Base-by-base conservation (phyloP, 768 basidiomycete genomes). In the Leccinum imitatum region DNA sequence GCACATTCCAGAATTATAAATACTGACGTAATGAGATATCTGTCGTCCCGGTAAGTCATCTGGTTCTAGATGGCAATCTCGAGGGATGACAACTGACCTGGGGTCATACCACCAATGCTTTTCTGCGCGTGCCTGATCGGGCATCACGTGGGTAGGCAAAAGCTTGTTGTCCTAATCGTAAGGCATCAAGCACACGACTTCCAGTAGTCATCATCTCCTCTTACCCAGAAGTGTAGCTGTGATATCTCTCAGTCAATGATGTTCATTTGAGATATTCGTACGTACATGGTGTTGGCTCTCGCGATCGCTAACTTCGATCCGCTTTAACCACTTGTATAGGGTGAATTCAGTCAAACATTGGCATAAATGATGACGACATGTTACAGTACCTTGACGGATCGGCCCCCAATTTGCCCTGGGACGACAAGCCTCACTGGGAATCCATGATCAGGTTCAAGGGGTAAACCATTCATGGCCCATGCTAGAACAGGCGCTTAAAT, bases 341-440 rank as follows among this genome's bases (percentile, higher is more conserved):
- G 53, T 54, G 41, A 31, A 17, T 53, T 8, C 4, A 9, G 35
- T 61, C 47, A 65, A 19, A 5, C n/a, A 25, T n/a, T 3, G 39
- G 1, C n/a, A 27, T 23, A 9, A 19, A 48, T 31, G 46, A 10
- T 39, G 54, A 58, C 1, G n/a, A 31, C 7, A 10, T 10, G 39
- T 17, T 15, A 46, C 54, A 50, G 14, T 60, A 72, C 64, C 71
- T 73, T 77, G n/a, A 85, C 82, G 27, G 78, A 80, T 27, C 83
- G 74, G 4, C 84, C 86, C 25, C 86, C 87, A 48, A 88, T 86
- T 57, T 85, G 81, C 4, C 83, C 83, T 0, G 87, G 86, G 0
- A 87, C 76, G 59, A 88, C 76, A 5, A 86, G 69, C n/a, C 87
- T 78, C n/a, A 88, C 65, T 1, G 87, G 87, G 63, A 79, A 86